phyloP scores from a whole-genome alignment of 805 yeast species.

The Cyberlindnera saturnus region DNA sequence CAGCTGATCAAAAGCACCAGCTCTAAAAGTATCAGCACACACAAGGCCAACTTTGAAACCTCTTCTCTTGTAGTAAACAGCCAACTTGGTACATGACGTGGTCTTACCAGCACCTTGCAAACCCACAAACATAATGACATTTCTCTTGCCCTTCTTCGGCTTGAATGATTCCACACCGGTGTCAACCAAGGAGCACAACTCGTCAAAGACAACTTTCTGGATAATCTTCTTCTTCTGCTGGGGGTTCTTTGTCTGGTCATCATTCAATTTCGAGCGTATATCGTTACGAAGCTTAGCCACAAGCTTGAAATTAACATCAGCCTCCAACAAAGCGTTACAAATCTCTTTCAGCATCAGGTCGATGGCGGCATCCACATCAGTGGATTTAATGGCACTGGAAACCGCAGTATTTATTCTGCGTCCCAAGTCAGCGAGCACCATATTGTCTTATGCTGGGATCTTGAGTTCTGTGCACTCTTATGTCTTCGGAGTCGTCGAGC shows the following conservation, averaged over 20 bases:
- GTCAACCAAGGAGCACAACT: constrained; percentile 81
- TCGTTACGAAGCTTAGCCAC: constrained; percentile 74
- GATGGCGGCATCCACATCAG: constrained; percentile 53
- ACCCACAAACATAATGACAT: constrained; percentile 96
- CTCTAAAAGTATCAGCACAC: constrained; percentile 98
- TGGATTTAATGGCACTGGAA: constrained; percentile 51
- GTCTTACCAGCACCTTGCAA: constrained; percentile 99
- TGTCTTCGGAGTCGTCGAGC: no score
- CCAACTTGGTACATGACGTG: constrained; percentile 93
- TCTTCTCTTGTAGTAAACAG: constrained; percentile 87
- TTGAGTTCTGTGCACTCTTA: not conserved
- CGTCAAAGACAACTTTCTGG: constrained; percentile 93
- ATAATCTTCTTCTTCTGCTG: constrained; percentile 70
- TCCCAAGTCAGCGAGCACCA: constrained; percentile 81
- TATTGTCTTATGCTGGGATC: constrained; percentile 17
- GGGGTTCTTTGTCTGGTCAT: constrained; percentile 40
- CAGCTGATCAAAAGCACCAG: constrained; percentile 98
- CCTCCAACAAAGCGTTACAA: constrained; percentile 82
- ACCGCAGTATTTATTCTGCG: constrained; percentile 72
- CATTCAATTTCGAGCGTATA: constrained; percentile 52
- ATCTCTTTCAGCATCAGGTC: constrained; percentile 79
- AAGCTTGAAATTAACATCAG: constrained; percentile 87
- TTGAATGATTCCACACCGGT: constrained; percentile 56
- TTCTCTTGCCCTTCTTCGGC: constrained; percentile 76
- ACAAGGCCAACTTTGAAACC: constrained; percentile 95